Evolutionary conservation across 805 yeast genomes (phyloP).

Genomic region (Candida tallmaniae): DNA sequence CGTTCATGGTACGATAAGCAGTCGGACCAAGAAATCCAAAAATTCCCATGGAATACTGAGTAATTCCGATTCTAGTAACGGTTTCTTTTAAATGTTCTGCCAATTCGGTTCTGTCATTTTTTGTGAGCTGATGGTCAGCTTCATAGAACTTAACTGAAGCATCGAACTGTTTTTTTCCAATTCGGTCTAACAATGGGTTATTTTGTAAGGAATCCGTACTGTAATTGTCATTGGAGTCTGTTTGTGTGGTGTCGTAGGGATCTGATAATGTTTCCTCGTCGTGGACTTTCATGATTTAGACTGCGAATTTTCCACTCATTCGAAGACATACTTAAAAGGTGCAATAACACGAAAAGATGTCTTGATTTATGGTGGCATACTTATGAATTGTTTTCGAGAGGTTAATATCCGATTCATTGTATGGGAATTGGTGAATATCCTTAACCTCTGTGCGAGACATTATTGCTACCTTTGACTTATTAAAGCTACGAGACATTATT

Average conservation of each 20-base stretch:
- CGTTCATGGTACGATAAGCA: constrained; percentile 13
- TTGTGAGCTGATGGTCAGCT: constrained; percentile 33
- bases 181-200: constrained; percentile 24
- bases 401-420: too few species aligned
- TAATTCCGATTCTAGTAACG: constrained; percentile 19
- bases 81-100: constrained; percentile 26
- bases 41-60: constrained; percentile 24
- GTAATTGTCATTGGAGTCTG: background rate
- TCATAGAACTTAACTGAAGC: constrained; percentile 37
- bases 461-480: too few species aligned
- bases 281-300: background rate
- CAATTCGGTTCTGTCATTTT: constrained; percentile 26
- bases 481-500: too few species aligned
- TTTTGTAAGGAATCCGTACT: constrained; percentile 3
- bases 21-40: constrained; percentile 30
- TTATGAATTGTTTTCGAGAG: too few species aligned
- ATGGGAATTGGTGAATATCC: too few species aligned
- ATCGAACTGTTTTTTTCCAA: constrained; percentile 31
- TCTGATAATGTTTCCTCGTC: too few species aligned
- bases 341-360: too few species aligned
- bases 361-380: too few species aligned
- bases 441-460: too few species aligned
- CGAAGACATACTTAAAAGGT: too few species aligned
- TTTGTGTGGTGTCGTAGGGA: background rate
- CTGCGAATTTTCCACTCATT: too few species aligned